Evolutionary conservation across 257 asterid species (phyloP).

Genomic region (Forsythia suspensa): DNA sequence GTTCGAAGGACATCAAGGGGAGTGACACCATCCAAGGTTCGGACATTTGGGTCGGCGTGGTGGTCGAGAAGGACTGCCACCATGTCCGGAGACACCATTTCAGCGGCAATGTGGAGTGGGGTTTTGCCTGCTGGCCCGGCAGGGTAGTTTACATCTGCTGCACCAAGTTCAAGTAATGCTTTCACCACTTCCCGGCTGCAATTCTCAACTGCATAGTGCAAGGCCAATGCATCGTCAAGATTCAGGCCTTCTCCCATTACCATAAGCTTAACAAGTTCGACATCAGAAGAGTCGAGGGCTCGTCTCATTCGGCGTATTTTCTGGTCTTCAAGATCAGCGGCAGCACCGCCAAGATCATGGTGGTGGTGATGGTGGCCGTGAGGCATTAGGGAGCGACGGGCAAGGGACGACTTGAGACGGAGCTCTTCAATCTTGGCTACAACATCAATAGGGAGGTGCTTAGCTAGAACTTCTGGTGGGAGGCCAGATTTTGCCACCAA

Average conservation of each 20-base stretch:
- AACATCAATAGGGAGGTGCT: conserved; percentile 86
- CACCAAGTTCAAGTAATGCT: conserved; percentile 86
- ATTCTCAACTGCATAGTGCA: conserved; percentile 83
- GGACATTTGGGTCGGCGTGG: conserved; percentile 88
- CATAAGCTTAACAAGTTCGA: conserved; percentile 94
- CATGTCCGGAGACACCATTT: conserved; percentile 99
- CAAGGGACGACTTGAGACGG: conserved; percentile 72
- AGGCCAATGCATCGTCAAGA: conserved; percentile 76
- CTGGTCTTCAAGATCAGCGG: conserved; percentile 82
- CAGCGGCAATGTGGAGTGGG: conserved; percentile 86
- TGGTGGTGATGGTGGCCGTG: conserved; percentile 58
- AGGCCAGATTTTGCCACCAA: conserved; percentile 88
- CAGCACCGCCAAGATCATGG: conserved; percentile 47
- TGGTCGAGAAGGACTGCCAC: conserved; percentile 93
- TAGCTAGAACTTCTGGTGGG: conserved; percentile 80
- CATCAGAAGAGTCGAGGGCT: conserved; percentile 91
- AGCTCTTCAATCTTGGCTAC: conserved; percentile 87
- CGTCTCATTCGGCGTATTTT: conserved; percentile 87
- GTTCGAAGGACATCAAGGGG: conserved; percentile 83
- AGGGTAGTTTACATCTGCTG: conserved; percentile 89
- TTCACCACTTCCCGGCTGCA: conserved; percentile 91
- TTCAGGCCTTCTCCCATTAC: conserved; percentile 98
- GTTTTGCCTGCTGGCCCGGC: conserved; percentile 88
- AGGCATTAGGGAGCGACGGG: conserved; percentile 58
- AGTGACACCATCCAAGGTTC: conserved; percentile 78